Evolutionary conservation across 768 basidiomycete genomes (phyloP), one percentile per base, ranked within the genome.

Genomic region (Xanthoconium stramineum): DNA sequence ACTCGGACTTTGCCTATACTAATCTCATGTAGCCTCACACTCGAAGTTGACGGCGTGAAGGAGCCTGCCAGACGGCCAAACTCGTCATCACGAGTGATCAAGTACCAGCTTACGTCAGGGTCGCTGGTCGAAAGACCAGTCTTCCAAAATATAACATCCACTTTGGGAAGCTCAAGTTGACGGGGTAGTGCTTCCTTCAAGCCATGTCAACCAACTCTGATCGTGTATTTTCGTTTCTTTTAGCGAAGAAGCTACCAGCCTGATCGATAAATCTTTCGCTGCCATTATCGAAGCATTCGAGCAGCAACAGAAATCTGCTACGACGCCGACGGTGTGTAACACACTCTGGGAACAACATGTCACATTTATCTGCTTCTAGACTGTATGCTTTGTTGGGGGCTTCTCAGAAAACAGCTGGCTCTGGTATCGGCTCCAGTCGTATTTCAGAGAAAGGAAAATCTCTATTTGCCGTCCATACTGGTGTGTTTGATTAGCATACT

Each of bases 371-470:
- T 48, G 19, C 14, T 36, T 36, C 14, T 11, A 62, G 60, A 46
- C 6, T 24, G 61, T 43, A 17, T 62, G 61, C 13, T 44, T 61
- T 10, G 53, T 62, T 6, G 61, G 60, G 5, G 61, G 56, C 2
- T 24, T 58, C 3, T 49, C 53, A 14, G 47, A n/a, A 13, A 62
- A 62, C 5, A 42, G 53, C n/a, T 54, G 57, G 55, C 36, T 62
- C 24, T 56, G 52, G 49, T 37, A 24, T 46, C 52, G 32, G n/a
- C 45, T 62, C 6, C 48, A 57, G 24, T 48, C 52, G 1, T 61
- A 62, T 38, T 62, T 62, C 40, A 5, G n/a, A 13, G 15, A 0
- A 2, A 47, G 5, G 39, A 43, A 50, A 1, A 42, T 62, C 30
- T 32, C 11, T 3, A 14, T 54, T 35, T 54, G 19, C 29, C 55